Percentiles rank a stretch among this genome's conserved stretches.
Evolutionary conservation across 208 protist species (phyloP).

Genomic region (Leishmania major): DNA sequence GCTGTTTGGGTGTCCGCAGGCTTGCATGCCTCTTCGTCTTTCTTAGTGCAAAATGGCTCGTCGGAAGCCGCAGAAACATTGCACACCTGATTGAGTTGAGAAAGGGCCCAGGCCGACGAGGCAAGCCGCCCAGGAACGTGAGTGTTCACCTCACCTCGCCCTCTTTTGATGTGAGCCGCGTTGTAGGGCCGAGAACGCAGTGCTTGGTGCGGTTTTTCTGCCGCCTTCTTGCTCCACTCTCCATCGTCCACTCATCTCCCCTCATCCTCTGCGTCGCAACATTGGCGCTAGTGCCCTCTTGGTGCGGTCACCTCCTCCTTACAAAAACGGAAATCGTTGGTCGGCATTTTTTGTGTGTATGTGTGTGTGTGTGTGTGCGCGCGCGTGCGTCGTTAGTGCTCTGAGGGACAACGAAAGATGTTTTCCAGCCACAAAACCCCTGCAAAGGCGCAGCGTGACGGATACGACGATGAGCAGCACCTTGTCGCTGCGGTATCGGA

Average conservation of each 20-base stretch:
- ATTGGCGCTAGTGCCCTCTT: neutral
- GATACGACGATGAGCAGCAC: constrained; percentile 55
- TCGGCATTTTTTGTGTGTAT: neutral
- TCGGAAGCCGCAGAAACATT: neutral
- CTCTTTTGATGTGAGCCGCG: neutral
- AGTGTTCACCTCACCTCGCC: neutral
- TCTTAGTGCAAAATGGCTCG: neutral
- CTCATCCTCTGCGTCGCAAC: neutral
- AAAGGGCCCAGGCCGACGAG: neutral
- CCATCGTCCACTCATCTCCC: neutral
- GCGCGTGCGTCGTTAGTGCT: neutral
- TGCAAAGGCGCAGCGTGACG: constrained; percentile 19
- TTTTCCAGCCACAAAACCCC: constrained; percentile 13
- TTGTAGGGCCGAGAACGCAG: neutral
- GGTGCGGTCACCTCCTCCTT: neutral
- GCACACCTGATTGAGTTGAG: neutral
- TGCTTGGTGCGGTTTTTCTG: neutral
- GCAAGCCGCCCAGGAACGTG: neutral
- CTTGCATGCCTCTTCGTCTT: neutral
- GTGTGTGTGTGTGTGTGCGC: neutral
- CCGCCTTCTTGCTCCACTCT: neutral
- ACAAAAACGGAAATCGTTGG: neutral
- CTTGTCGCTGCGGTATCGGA: constrained; percentile 63
- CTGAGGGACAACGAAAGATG: constrained; percentile 9
- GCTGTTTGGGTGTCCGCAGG: neutral